Conservation (phyloP, 768 basidiomycete species). For the Hericium alpestre region DNA sequence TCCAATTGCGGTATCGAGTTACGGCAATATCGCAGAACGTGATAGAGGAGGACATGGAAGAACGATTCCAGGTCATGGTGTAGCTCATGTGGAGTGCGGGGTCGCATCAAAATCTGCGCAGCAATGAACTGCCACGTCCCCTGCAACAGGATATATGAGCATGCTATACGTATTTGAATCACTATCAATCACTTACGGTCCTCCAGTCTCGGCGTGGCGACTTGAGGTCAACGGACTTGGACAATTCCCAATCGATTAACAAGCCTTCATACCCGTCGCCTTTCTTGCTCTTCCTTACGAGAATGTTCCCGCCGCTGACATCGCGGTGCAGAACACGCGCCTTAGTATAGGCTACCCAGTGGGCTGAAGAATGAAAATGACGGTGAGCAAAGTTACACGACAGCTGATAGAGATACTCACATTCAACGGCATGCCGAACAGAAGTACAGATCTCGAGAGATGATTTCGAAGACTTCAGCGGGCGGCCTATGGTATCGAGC, state of each 20-base stretch:
- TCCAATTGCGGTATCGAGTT: too few relatives aligned
- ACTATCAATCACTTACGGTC: neutral
- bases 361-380: neutral
- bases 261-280: too few relatives aligned
- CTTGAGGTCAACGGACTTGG: neutral
- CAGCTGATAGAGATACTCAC: neutral
- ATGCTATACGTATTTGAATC: too few relatives aligned
- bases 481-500: neutral
- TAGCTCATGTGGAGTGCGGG: neutral
- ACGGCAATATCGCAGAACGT: neutral
- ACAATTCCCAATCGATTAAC: neutral
- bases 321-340: neutral
- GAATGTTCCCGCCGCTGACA: neutral
- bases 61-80: neutral
- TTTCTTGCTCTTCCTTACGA: neutral
- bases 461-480: neutral
- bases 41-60: neutral
- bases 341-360: neutral
- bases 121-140: neutral
- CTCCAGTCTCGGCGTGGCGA: neutral
- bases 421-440: neutral
- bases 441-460: neutral
- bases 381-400: too few relatives aligned
- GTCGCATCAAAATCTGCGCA: neutral
- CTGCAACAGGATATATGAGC: too few relatives aligned